phyloP scores from a whole-genome alignment of 441 rosid genomes.

The Iberis amara region DNA sequence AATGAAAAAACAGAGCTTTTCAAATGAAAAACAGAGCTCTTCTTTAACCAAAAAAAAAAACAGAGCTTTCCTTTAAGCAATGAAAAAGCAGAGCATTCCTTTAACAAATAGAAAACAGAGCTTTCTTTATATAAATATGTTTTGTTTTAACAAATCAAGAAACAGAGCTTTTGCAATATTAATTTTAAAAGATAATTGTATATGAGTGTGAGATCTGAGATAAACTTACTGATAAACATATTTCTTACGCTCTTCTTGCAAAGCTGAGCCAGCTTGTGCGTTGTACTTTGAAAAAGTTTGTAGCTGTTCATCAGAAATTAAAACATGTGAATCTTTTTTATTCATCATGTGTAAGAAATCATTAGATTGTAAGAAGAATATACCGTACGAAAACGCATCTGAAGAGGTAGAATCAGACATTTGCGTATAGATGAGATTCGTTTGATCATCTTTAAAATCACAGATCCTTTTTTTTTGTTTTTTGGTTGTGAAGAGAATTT shows the following conservation, averaged over 20 bases:
- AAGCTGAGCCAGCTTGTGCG: constrained; percentile 42
- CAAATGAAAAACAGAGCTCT: too few species aligned
- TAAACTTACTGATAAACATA: constrained; percentile 29
- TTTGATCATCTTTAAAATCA: constrained; percentile 22
- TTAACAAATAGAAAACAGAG: too few species aligned
- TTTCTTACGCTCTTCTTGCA: constrained; percentile 29
- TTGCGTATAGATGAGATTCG: constrained; percentile 27
- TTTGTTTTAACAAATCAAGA: too few species aligned
- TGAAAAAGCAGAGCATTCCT: too few species aligned
- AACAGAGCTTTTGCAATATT: too few species aligned
- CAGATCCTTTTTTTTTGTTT: too few species aligned
- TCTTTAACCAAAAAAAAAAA: too few species aligned
- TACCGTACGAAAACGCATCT: constrained; percentile 28
- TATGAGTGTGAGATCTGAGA: background rate
- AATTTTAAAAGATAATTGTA: too few species aligned
- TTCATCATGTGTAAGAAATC: constrained; percentile 5
- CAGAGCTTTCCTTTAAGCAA: background rate
- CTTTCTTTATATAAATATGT: too few species aligned
- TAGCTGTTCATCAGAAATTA: constrained; percentile 25
- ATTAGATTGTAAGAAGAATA: background rate
- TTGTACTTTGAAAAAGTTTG: constrained; percentile 30
- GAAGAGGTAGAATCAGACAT: constrained; percentile 25
- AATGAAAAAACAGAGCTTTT: too few species aligned
- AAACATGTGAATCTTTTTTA: background rate
- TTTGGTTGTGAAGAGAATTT: too few species aligned